phyloP scores from a whole-genome alignment of 768 basidiomycete genomes.

The Neoboletus brunneissimus region DNA sequence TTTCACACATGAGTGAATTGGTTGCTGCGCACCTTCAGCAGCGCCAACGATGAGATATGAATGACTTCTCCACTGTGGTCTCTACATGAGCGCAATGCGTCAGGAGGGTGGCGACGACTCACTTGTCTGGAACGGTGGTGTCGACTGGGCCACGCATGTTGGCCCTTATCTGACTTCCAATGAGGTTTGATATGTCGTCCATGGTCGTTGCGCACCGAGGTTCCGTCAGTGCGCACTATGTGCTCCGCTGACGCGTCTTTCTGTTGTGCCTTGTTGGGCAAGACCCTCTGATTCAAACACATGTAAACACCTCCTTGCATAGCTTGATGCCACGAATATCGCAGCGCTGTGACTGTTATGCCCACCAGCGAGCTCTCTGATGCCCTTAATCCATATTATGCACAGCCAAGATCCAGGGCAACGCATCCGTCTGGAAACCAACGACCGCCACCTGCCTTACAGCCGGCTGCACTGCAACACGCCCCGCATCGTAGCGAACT shows the following conservation, averaged over 20 bases:
- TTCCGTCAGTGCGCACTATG: neutral
- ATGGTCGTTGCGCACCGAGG: conserved; percentile 11
- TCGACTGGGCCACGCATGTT: conserved; percentile 44
- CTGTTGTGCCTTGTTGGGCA: conserved; percentile 21
- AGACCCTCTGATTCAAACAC: conserved; percentile 31
- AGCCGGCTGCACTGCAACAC: conserved; percentile 38
- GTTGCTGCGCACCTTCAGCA: conserved; percentile 73
- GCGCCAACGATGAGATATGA: conserved; percentile 95
- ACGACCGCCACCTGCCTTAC: conserved; percentile 27
- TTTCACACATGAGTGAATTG: neutral
- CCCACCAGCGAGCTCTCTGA: conserved; percentile 73
- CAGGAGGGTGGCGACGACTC: conserved; percentile 18
- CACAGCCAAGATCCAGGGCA: conserved; percentile 39
- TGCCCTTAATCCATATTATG: conserved; percentile 69
- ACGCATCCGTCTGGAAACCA: conserved; percentile 13
- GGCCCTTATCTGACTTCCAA: conserved; percentile 50
- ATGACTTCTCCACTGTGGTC: conserved; percentile 80
- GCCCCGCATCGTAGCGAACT: conserved; percentile 63
- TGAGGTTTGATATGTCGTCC: conserved; percentile 50
- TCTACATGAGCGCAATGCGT: conserved; percentile 1
- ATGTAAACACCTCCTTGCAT: conserved; percentile 22
- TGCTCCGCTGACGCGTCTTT: conserved; percentile 42
- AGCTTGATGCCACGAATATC: neutral
- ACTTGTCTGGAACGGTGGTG: conserved; percentile 74
- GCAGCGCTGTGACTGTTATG: conserved; percentile 36